phyloP scores from a whole-genome alignment of 2,329 filamentous ascomycete species.

The Xylaria multiplex region DNA sequence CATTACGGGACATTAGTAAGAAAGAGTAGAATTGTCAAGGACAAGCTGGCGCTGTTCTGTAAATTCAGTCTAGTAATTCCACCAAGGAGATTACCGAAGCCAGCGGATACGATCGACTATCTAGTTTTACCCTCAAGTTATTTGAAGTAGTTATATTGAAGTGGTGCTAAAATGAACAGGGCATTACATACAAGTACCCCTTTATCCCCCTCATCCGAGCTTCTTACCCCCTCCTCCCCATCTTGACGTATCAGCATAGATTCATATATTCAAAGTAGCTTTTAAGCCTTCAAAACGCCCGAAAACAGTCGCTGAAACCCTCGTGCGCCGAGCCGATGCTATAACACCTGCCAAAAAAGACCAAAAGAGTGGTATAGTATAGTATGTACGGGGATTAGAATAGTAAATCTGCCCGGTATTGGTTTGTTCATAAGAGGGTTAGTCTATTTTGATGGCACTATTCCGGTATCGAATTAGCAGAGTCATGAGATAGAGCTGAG shows the following conservation, averaged over 20 bases:
- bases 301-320: conserved; percentile 4
- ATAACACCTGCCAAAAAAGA: conserved; percentile 10
- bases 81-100: too few relatives aligned
- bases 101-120: neutral
- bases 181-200: neutral
- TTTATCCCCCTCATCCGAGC: neutral
- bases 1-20: too few relatives aligned
- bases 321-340: conserved; percentile 34
- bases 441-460: conserved; percentile 65
- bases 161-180: neutral
- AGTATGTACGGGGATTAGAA: conserved; percentile 37
- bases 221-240: neutral
- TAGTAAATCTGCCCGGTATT: conserved; percentile 29
- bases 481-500: neutral
- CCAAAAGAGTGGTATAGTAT: conserved; percentile 23
- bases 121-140: neutral
- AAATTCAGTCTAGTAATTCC: too few relatives aligned
- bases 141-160: neutral
- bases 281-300: conserved; percentile 16
- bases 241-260: conserved; percentile 13
- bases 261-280: conserved; percentile 16
- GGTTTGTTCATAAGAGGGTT: conserved; percentile 29
- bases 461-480: conserved; percentile 31
- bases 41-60: too few relatives aligned
- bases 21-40: too few relatives aligned